Evolutionary conservation across 352 stramenopile genomes (phyloP), one percentile per base, ranked within the genome.

Genomic region (Pythium pectinolyticum): DNA sequence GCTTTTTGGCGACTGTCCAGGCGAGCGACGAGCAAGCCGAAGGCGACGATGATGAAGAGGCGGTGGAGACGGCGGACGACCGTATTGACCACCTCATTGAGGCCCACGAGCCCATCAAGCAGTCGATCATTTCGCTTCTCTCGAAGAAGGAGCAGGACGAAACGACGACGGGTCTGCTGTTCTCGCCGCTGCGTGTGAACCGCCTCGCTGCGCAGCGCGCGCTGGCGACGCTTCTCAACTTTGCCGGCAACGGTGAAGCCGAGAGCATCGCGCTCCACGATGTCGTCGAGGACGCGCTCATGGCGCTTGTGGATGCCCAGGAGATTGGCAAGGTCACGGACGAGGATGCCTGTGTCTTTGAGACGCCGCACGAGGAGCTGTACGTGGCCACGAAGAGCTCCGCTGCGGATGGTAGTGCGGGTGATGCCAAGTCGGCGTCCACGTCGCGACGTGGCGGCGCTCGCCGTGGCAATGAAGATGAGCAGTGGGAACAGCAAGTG

Each of bases 401-500:
- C 58, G 73, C 63, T n/a, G 50, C 71, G 10, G 60, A 62, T 8
- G 69, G 73, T n/a, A n/a, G n/a, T 5, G 63, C 74, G 10, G 69
- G 74, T 22, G 34, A 49, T 1, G 43, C 31, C 8, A 68, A 66
- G 17, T 71, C 32, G 19, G n/a, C 85, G 80, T 56, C 74, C 70
- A 32, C 70, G 76, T 47, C 66, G 77, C 24, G 72, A 32, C 70
- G 76, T 47, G 68, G 77, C 24, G 24, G 50, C 11, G 67, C 48
- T 7, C 75, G 69, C 43, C 77, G 69, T 14, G 83, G 82, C 50
- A 94, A 86, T 37, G 83, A 92, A 35, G 87, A 96, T 20, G 86
- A 94, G 35, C 79, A 88, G 43, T 96, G 86, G 85, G 87, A 96
- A 31, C 82, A 91, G 51, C 80, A 94, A 49, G 61, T 92, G 58